Evolutionary conservation across 2,329 filamentous ascomycete species (phyloP), one percentile per base, ranked within the genome.

Genomic region (Sporothrix brunneoviolacea): DNA sequence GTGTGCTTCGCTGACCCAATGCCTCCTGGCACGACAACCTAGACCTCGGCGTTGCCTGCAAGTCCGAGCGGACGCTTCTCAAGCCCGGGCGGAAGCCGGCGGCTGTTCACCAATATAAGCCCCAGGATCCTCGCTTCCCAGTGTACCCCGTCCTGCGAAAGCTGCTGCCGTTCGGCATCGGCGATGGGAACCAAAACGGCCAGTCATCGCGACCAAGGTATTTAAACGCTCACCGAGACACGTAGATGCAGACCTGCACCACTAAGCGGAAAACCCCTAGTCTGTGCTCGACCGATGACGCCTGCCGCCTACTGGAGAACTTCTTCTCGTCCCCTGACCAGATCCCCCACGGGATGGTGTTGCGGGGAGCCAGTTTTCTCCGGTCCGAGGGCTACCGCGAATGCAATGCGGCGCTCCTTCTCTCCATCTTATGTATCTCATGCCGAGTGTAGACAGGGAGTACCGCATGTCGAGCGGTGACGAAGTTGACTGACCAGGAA

Each of bases 1-100:
- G n/a, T n/a, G n/a, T n/a, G n/a, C n/a, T n/a, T n/a, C n/a, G n/a
- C n/a, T n/a, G n/a, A n/a, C n/a, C n/a, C n/a, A n/a, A n/a, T n/a
- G n/a, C n/a, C n/a, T n/a, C n/a, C n/a, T n/a, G n/a, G n/a, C n/a
- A n/a, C n/a, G n/a, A n/a, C 24, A 8, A 18, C 24, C 24, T 10
- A 43, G 41, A 33, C 28, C 41, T 44, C 12, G 41, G 40, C 41
- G 22, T 44, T 13, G 28, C n/a, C 3, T 44, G 41, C 41, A 44
- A 21, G 18, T 33, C 41, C 13, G 41, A 44, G 9, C 27, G 41
- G 18, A 16, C 41, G 7, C 41, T 44, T n/a, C 28, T 33, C 15
- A 44, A 44, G 18, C 41, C 41, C 41, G 41, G 41, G 13, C 41
- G 41, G 13, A 44, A 44, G 41, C 41, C 41, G 22, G 18, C 41